A percentile compares a stretch with the other conserved stretches of the same genome.
Evolutionary conservation across 1,284 basidiomycete species (phyloP).

Genomic region (Cryptococcus jaspeensis): DNA sequence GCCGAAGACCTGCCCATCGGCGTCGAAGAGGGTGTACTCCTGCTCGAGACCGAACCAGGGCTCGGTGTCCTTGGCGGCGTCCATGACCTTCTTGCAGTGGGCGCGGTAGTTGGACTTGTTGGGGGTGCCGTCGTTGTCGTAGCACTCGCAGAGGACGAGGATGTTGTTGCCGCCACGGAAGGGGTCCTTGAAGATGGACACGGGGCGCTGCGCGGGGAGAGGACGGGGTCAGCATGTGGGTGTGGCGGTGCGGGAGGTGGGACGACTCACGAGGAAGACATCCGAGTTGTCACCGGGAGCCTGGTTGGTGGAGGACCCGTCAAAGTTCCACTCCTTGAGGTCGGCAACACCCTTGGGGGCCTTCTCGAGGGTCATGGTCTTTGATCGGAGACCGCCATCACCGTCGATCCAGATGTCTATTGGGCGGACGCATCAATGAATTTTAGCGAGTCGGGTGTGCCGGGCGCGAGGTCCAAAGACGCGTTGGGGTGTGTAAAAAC

Average conservation of each 20-base stretch:
- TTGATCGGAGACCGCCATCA: slow-evolving; percentile 85
- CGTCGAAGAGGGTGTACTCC: slow-evolving; percentile 97
- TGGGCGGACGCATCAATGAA: slow-evolving; percentile 14
- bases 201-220: slow-evolving; percentile 63
- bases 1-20: slow-evolving; percentile 85
- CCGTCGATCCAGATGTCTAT: slow-evolving; percentile 94
- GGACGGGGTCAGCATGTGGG: slow-evolving; percentile 9
- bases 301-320: slow-evolving; percentile 95
- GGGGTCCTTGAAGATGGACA: slow-evolving; percentile 96
- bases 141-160: slow-evolving; percentile 92
- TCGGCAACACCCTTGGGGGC: slow-evolving; percentile 46
- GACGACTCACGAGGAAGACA: slow-evolving; percentile 72
- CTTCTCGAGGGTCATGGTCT: slow-evolving; percentile 66
- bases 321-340: slow-evolving; percentile 94
- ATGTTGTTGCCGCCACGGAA: slow-evolving; percentile 99
- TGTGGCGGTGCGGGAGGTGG: neutral
- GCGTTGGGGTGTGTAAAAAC: neutral
- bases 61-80: slow-evolving; percentile 69
- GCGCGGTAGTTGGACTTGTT: slow-evolving; percentile 96
- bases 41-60: slow-evolving; percentile 99
- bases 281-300: slow-evolving; percentile 94
- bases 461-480: neutral
- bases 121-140: slow-evolving; percentile 98
- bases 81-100: slow-evolving; percentile 88
- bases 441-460: no score